Conservation (phyloP, 495 filamentous ascomycete genomes). For the Pseudomonodictys pantanalensis region DNA sequence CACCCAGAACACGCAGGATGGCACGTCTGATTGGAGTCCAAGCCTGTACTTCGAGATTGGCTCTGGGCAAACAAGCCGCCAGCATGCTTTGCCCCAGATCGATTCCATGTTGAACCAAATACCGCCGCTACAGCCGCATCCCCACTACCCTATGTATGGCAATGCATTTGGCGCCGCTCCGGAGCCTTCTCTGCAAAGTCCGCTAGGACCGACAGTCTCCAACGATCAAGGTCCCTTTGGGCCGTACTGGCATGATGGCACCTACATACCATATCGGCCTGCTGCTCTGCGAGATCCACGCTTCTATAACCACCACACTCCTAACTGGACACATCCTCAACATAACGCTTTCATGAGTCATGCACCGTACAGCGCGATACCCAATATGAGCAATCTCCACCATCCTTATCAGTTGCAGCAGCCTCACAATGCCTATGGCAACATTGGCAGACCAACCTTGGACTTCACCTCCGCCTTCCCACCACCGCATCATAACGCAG, state of each 20-base stretch:
- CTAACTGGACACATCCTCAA: constrained; percentile 21
- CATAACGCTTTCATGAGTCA: constrained; percentile 13
- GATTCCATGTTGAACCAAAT: constrained; percentile 45
- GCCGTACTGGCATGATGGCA: constrained; percentile 75
- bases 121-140: constrained; percentile 31
- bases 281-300: constrained; percentile 61
- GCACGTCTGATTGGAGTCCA: constrained; percentile 25
- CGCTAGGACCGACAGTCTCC: constrained; percentile 67
- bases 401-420: constrained; percentile 14
- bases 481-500: constrained; percentile 9
- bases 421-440: constrained; percentile 16
- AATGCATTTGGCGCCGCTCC: constrained; percentile 63
- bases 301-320: constrained; percentile 38
- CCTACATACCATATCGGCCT: constrained; percentile 70
- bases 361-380: constrained; percentile 9
- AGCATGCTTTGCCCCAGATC: constrained; percentile 35
- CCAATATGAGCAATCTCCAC: constrained; percentile 23
- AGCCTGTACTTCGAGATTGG: constrained; percentile 29
- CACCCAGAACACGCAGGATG: constrained; percentile 4
- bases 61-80: constrained; percentile 13
- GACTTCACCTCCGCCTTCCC: constrained; percentile 20
- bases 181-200: constrained; percentile 67
- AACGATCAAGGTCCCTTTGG: constrained; percentile 71
- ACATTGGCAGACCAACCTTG: constrained; percentile 16
- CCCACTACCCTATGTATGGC: constrained; percentile 32